These are phyloP conservation scores for Aspergillus piperis DNA, from an alignment of 2,329 filamentous ascomycete genomes.

Conservation along the genomic window DNA sequence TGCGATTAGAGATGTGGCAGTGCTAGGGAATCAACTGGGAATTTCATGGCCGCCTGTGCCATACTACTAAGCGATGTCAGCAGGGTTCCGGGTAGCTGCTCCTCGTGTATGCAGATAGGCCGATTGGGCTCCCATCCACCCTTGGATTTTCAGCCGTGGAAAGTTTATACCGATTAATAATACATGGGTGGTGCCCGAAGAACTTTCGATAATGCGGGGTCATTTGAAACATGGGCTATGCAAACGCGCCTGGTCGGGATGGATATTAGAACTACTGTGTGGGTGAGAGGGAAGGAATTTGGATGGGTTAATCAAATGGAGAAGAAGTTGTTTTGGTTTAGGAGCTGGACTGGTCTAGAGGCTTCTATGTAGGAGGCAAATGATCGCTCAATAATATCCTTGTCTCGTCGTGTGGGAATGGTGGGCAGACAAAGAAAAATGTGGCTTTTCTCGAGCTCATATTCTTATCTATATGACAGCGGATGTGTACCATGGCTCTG, in stretches of 20 bases:
- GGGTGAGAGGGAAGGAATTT: not conserved
- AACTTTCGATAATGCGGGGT: not conserved
- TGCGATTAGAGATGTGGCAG: not conserved
- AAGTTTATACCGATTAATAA: not conserved
- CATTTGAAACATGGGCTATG: not conserved
- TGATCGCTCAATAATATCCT: not conserved
- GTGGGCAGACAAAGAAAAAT: not conserved
- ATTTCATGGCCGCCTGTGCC: not conserved
- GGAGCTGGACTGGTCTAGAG: not conserved
- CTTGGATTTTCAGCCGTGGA: not conserved
- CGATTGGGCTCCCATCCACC: not conserved
- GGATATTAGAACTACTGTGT: not conserved
- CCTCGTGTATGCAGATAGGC: not conserved
- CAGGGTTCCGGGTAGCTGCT: conserved; percentile 1
- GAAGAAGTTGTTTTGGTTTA: not conserved
- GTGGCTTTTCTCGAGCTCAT: not conserved
- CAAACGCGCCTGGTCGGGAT: not conserved
- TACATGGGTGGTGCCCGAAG: not conserved
- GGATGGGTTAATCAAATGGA: not conserved
- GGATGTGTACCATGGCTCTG: not conserved
- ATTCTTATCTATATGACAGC: not conserved
- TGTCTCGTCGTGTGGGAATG: not conserved
- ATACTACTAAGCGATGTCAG: not conserved
- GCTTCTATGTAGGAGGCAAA: not conserved
- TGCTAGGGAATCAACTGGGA: not conserved